Conservation (phyloP, 2,329 filamentous ascomycete species). For the Fusarium brevicatenulatum region DNA sequence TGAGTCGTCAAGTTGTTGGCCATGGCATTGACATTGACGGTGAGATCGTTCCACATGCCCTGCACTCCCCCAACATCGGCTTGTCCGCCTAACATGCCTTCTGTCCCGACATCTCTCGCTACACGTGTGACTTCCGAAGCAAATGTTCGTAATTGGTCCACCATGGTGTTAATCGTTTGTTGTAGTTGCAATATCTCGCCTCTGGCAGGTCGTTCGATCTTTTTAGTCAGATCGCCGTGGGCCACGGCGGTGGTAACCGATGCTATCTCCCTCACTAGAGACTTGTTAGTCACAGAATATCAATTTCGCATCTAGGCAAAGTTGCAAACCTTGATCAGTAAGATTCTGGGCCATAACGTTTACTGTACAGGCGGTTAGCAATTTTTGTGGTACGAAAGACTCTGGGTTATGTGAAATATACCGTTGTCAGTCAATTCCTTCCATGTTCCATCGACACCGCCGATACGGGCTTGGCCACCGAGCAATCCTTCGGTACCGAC, state of each 20-base stretch:
- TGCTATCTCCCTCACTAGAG: conserved; percentile 80
- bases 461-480: conserved; percentile 91
- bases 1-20: conserved; percentile 87
- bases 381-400: neutral
- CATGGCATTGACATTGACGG: conserved; percentile 89
- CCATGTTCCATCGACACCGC: conserved; percentile 96
- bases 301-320: neutral
- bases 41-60: conserved; percentile 90
- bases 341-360: conserved; percentile 88
- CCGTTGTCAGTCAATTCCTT: conserved; percentile 93
- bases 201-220: conserved; percentile 82
- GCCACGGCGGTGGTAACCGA: conserved; percentile 86
- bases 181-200: conserved; percentile 86
- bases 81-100: conserved; percentile 84
- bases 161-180: conserved; percentile 91
- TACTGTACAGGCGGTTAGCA: conserved; percentile 57
- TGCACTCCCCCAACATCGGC: conserved; percentile 85
- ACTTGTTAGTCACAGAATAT: conserved; percentile 21
- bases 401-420: conserved; percentile 47
- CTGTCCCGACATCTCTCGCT: conserved; percentile 84
- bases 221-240: conserved; percentile 84
- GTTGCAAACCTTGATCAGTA: conserved; percentile 72
- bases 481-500: conserved; percentile 96
- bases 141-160: conserved; percentile 84
- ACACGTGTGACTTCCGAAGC: conserved; percentile 86